Evolutionary conservation across 805 yeast genomes (phyloP).

Genomic region (Starmerella potacharoeniae): DNA sequence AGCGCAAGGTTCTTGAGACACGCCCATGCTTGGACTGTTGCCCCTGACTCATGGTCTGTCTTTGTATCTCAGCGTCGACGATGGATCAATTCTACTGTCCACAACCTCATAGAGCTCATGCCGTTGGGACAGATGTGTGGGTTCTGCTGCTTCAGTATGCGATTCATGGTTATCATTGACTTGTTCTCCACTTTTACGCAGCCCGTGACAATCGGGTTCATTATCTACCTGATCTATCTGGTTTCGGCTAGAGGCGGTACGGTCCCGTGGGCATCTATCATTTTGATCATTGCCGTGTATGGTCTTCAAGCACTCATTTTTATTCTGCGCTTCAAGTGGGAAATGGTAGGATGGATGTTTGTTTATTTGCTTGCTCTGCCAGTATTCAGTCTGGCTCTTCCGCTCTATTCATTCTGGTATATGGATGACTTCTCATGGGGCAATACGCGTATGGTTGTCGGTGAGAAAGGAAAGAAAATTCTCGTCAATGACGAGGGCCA

Average conservation of each 20-base stretch:
- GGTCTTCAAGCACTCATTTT: constrained; percentile 48
- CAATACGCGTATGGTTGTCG: constrained; percentile 46
- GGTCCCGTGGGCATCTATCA: constrained; percentile 46
- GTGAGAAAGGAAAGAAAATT: constrained; percentile 40
- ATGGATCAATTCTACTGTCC: constrained; percentile 58
- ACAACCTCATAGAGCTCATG: constrained; percentile 48
- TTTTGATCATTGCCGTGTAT: constrained; percentile 42
- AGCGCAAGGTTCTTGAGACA: constrained; percentile 45
- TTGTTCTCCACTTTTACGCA: constrained; percentile 49
- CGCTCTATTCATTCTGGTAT: constrained; percentile 50
- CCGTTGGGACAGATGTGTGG: constrained; percentile 53
- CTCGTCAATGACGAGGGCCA: constrained; percentile 40
- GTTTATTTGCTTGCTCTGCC: constrained; percentile 48
- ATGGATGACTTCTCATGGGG: constrained; percentile 64
- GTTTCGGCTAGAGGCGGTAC: constrained; percentile 36
- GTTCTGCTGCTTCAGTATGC: constrained; percentile 54
- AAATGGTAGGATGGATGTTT: constrained; percentile 44
- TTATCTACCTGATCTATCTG: constrained; percentile 42
- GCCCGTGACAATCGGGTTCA: constrained; percentile 45
- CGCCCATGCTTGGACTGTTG: constrained; percentile 49
- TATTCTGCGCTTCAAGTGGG: constrained; percentile 36
- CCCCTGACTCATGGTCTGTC: constrained; percentile 46
- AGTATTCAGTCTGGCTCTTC: constrained; percentile 46
- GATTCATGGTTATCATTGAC: constrained; percentile 46
- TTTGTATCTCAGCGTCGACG: constrained; percentile 55